phyloP scores from a whole-genome alignment of 345 rosid species.

The Sonneratia caseolaris region DNA sequence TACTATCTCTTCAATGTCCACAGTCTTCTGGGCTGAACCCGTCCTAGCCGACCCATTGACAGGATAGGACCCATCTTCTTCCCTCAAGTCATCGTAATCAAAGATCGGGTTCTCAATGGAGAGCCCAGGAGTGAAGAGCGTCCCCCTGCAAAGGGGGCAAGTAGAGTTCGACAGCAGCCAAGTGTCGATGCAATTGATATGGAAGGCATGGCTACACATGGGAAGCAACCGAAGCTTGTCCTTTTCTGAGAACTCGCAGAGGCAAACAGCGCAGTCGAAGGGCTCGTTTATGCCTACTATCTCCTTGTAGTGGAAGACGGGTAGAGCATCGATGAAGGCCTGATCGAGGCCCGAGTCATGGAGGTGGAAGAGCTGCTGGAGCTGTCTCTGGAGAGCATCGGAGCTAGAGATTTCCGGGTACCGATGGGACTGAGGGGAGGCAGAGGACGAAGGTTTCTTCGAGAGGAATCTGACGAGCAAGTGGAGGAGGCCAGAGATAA shows the following conservation, averaged over 20 bases:
- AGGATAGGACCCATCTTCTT: slow-evolving; percentile 35
- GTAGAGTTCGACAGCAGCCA: slow-evolving; percentile 80
- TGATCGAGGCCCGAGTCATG: slow-evolving; percentile 89
- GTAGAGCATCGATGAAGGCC: slow-evolving; percentile 80
- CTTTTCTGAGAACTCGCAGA: slow-evolving; percentile 70
- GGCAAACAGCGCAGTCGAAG: slow-evolving; percentile 86
- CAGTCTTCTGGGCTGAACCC: slow-evolving; percentile 26
- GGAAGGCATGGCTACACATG: slow-evolving; percentile 85
- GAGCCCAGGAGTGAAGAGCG: slow-evolving; percentile 57
- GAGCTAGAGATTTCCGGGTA: slow-evolving; percentile 58
- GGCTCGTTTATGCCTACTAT: slow-evolving; percentile 65
- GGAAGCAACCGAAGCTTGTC: slow-evolving; percentile 83
- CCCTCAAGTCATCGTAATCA: slow-evolving; percentile 57
- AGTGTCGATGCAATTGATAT: slow-evolving; percentile 70
- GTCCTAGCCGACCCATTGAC: slow-evolving; percentile 33
- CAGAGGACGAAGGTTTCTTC: slow-evolving; percentile 47
- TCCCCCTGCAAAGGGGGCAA: slow-evolving; percentile 74
- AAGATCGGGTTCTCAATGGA: slow-evolving; percentile 60
- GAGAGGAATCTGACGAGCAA: slow-evolving; percentile 74
- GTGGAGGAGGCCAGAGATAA: slow-evolving; percentile 77
- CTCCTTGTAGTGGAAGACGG: slow-evolving; percentile 71
- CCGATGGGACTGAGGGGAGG: slow-evolving; percentile 40
- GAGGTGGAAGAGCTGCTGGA: slow-evolving; percentile 79
- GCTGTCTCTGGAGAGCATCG: slow-evolving; percentile 80
- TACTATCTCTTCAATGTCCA: slow-evolving; percentile 52